Evolutionary conservation across 2,329 filamentous ascomycete genomes (phyloP), one percentile per base, ranked within the genome.

Genomic region (Leptographium flavum): DNA sequence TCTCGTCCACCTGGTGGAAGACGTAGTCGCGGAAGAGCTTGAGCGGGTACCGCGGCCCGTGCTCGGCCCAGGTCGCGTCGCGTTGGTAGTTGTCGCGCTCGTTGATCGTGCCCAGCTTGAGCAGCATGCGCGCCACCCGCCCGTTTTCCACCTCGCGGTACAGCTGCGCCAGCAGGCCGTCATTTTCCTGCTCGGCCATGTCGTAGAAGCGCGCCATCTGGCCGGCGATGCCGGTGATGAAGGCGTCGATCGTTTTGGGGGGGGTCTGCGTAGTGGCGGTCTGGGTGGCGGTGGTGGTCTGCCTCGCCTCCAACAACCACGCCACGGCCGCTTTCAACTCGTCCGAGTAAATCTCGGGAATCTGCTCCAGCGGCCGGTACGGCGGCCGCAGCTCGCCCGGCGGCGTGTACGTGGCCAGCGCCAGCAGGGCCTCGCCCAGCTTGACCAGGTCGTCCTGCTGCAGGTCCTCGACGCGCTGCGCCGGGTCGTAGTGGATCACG

Each of bases 1-100:
- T 79, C 27, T 76, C 74, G 59, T 96, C 87, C 13, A 95, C 87
- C 57, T 94, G 88, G 61, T 98, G 92, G 64, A 96, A 98, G 35
- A 95, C 86, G 56, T 93, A 96, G 63, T 98, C 92, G 42, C 92
- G 78, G 69, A 96, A 96, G 9, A 98, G 73, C 64, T 94, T 95
- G 52, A 98, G 70, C 58, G 86, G 83, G 60, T 94, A 96, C 25
- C 88, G 78, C 56, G 94, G 87, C 23, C 90, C 90, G 40, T 84
- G 92, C 61, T 96, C 90, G 5, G 87, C 85, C 90, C 92, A 98
- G 41, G 76, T 70, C 0, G 73, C 67, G 49, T 88, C 83, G 50
- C 83, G 82, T 57, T 96, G 46, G 44, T 49, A 53, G 47, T 42
- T 53, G 21, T 53, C 85, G 11, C 92, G 79, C 61, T 98, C 92